A percentile compares a stretch with the other conserved stretches of the same genome.
Conservation (phyloP, 345 rosid species). For the Capsella bursapastoris region DNA sequence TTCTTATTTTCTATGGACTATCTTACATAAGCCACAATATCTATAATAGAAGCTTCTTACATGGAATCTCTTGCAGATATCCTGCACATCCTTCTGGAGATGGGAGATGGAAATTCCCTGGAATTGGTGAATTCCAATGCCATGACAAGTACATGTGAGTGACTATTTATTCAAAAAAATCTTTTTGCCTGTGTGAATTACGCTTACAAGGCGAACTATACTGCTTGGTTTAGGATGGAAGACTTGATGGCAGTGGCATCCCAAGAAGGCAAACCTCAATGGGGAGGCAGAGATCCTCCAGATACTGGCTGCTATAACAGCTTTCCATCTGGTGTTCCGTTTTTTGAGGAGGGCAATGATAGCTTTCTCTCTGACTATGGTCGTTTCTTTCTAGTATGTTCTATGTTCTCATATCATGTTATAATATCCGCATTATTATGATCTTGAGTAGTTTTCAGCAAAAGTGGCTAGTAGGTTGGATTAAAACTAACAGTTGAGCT, state of each 20-base stretch:
- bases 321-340: constrained; percentile 59
- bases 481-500: constrained; percentile 11
- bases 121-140: constrained; percentile 78
- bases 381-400: constrained; percentile 67
- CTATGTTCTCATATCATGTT: constrained; percentile 42
- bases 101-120: constrained; percentile 75
- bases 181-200: neutral
- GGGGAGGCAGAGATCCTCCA: constrained; percentile 66
- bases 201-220: constrained; percentile 31
- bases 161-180: constrained; percentile 37
- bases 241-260: constrained; percentile 70
- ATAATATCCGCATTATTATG: constrained; percentile 11
- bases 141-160: constrained; percentile 77
- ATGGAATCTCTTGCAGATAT: constrained; percentile 51
- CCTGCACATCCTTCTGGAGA: constrained; percentile 72
- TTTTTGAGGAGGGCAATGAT: constrained; percentile 69
- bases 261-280: constrained; percentile 64
- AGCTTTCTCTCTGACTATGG: constrained; percentile 74
- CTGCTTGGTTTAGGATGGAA: constrained; percentile 57
- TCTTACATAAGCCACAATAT: constrained; percentile 21
- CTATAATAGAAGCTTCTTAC: constrained; percentile 31
- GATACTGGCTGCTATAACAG: constrained; percentile 70
- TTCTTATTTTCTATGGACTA: constrained; percentile 27
- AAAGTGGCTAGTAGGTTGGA: constrained; percentile 25
- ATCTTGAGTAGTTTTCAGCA: constrained; percentile 20